Percentiles rank a stretch among this genome's conserved stretches.
Evolutionary conservation across 805 yeast species (phyloP).

Genomic region (Candida pseudoglaebosa): DNA sequence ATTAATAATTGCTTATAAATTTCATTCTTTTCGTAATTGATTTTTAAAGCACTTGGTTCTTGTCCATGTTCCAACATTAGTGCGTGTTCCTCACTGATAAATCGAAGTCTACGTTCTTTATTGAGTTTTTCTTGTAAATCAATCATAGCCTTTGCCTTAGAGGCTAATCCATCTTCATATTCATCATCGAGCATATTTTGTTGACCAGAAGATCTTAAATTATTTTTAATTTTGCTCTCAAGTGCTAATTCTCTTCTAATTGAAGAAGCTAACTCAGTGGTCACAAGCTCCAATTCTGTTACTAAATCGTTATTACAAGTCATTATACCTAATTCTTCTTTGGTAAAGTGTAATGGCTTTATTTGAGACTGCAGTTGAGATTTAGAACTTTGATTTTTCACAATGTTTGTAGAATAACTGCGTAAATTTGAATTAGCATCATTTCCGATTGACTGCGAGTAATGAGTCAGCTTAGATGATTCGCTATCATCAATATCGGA

Average conservation of each 20-base stretch:
- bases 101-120: conserved; percentile 62
- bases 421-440: background rate
- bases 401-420: conserved; percentile 7
- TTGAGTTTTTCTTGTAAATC: conserved; percentile 54
- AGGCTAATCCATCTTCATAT: conserved; percentile 6
- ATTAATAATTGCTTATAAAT: conserved; percentile 44
- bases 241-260: conserved; percentile 64
- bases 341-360: conserved; percentile 37
- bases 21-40: conserved; percentile 54
- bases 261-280: conserved; percentile 69
- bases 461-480: conserved; percentile 10
- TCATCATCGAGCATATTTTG: conserved; percentile 7
- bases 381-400: conserved; percentile 6
- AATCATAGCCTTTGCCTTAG: conserved; percentile 25
- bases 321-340: conserved; percentile 61
- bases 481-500: conserved; percentile 10
- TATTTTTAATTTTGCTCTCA: conserved; percentile 41
- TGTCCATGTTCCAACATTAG: conserved; percentile 51
- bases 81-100: conserved; percentile 68
- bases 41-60: conserved; percentile 50
- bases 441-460: conserved; percentile 7
- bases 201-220: conserved; percentile 2
- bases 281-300: conserved; percentile 62
- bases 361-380: conserved; percentile 6
- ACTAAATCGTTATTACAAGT: conserved; percentile 55